These are phyloP conservation scores for Colletotrichum zoysiae DNA, from an alignment of 2,329 filamentous ascomycete genomes.

Conservation along the genomic window DNA sequence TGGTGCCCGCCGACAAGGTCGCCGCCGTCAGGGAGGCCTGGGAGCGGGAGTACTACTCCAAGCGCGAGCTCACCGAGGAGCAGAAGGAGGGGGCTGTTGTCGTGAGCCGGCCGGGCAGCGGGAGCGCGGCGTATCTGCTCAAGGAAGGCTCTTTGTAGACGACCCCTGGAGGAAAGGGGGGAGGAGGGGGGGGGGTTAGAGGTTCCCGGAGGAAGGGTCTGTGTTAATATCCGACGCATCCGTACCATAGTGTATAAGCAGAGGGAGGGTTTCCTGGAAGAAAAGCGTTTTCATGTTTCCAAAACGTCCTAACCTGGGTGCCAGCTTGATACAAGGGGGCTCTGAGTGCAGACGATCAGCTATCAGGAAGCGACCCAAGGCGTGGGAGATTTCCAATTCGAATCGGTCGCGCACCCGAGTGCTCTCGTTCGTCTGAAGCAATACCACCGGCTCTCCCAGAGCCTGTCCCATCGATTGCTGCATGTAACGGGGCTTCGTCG, in stretches of 20 bases:
- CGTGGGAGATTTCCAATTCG: background rate
- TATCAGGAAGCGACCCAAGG: background rate
- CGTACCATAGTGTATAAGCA: background rate
- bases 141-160: slow-evolving; percentile 44
- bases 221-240: background rate
- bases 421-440: background rate
- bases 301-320: background rate
- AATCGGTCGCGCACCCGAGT: background rate
- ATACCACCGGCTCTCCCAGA: background rate
- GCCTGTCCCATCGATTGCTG: background rate
- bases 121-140: slow-evolving; percentile 68
- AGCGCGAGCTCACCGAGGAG: slow-evolving; percentile 74
- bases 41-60: slow-evolving; percentile 85
- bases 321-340: background rate
- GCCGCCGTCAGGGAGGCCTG: slow-evolving; percentile 81
- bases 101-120: slow-evolving; percentile 87
- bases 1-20: slow-evolving; percentile 87
- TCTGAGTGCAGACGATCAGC: background rate
- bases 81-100: slow-evolving; percentile 85
- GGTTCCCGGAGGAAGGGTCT: background rate
- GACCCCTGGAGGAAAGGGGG: background rate
- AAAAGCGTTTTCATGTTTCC: background rate
- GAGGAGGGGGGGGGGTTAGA: background rate
- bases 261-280: background rate
- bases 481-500: background rate